A percentile compares a stretch with the other conserved stretches of the same genome.
Evolutionary conservation across 2,329 filamentous ascomycete genomes (phyloP).

Genomic region (Bipolaris cookei): DNA sequence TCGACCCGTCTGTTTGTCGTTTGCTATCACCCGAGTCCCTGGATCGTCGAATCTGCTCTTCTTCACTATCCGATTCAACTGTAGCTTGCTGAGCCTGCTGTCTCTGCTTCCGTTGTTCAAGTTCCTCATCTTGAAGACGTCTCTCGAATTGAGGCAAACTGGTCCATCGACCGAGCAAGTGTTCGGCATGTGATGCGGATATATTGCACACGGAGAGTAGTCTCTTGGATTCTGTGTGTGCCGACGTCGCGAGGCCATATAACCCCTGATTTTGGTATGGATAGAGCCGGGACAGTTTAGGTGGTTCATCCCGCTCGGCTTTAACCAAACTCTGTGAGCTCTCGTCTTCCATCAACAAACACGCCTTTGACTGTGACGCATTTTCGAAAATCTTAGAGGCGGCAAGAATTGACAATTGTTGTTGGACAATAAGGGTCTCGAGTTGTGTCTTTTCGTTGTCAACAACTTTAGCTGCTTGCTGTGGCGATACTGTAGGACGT

Average conservation of each 20-base stretch:
- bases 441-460: constrained; percentile 47
- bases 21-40: constrained; percentile 18
- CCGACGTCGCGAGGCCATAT: constrained; percentile 30
- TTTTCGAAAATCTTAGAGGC: constrained; percentile 30
- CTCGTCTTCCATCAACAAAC: constrained; percentile 39
- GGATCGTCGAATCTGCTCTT: constrained; percentile 27
- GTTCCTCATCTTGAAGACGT: constrained; percentile 34
- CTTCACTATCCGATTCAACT: constrained; percentile 46
- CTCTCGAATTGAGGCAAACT: constrained; percentile 41
- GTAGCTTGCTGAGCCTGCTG: constrained; percentile 41
- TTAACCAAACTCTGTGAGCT: constrained; percentile 37
- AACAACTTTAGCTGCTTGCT: constrained; percentile 41
- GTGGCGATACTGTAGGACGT: constrained; percentile 42
- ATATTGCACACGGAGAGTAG: constrained; percentile 33
- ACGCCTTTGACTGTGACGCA: constrained; percentile 18
- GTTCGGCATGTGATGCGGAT: constrained; percentile 33
- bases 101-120: constrained; percentile 29
- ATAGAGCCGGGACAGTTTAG: constrained; percentile 33
- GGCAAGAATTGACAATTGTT: constrained; percentile 46
- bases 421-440: constrained; percentile 48
- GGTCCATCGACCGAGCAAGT: constrained; percentile 43
- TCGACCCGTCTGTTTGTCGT: constrained; percentile 23
- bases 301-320: constrained; percentile 10
- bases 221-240: constrained; percentile 29
- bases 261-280: constrained; percentile 41